Evolutionary conservation across 305 asterid genomes (phyloP).

Genomic region (Fraxinus latifolia): DNA sequence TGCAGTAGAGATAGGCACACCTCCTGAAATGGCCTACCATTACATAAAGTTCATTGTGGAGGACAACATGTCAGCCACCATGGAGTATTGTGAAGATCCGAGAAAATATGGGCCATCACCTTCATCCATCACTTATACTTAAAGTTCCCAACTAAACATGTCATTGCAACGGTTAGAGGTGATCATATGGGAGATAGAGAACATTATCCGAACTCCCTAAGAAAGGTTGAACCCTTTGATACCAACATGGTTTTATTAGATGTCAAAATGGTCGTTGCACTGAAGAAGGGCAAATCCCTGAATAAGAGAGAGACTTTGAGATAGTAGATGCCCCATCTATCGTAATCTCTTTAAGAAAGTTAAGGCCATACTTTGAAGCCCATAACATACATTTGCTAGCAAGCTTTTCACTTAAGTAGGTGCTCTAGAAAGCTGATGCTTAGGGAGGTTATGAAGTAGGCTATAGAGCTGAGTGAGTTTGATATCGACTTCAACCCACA

Average conservation of each 20-base stretch:
- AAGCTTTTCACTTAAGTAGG: background rate
- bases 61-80: no score
- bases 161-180: no score
- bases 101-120: background rate
- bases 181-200: background rate
- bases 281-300: background rate
- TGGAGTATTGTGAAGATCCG: background rate
- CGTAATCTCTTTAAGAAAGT: background rate
- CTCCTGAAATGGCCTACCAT: no score
- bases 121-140: background rate
- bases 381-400: background rate
- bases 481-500: background rate
- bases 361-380: background rate
- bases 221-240: background rate
- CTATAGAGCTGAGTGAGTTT: background rate
- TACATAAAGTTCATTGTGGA: background rate
- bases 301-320: background rate
- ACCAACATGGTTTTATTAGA: background rate
- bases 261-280: background rate
- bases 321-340: background rate
- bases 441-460: background rate
- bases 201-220: background rate
- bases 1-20: no score
- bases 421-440: background rate
- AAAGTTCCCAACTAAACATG: no score